These are phyloP conservation scores for Poa annua DNA, from an alignment of 176 grass and related monocot genomes.

Conservation along the genomic window DNA sequence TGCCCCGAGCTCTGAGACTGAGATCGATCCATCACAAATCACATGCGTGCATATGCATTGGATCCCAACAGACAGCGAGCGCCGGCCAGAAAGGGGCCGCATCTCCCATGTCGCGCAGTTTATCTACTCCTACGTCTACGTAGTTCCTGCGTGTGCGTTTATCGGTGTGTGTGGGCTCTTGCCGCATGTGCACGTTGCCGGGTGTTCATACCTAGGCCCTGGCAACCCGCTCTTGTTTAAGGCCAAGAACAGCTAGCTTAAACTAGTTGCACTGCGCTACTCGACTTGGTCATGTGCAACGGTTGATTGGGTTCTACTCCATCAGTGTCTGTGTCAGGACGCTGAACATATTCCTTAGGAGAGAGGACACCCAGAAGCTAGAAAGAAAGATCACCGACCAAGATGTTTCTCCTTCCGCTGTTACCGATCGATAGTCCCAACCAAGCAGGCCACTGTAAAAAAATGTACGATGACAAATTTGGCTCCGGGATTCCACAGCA, in stretches of 20 bases:
- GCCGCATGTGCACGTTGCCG: constrained; percentile 36
- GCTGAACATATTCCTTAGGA: constrained; percentile 33
- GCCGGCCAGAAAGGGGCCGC: constrained; percentile 32
- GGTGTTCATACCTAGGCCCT: constrained; percentile 28
- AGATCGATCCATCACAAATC: neutral
- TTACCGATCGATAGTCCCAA: neutral
- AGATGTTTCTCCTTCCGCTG: neutral
- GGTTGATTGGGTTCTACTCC: constrained; percentile 48
- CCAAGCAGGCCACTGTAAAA: neutral
- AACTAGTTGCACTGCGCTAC: no score
- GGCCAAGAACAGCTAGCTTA: neutral
- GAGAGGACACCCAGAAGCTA: neutral
- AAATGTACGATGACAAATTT: neutral
- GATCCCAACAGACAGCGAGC: constrained; percentile 21
- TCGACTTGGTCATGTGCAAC: constrained; percentile 46
- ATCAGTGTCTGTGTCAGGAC: constrained; percentile 39
- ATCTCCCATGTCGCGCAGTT: constrained; percentile 1
- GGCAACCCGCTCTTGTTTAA: neutral
- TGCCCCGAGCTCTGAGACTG: neutral
- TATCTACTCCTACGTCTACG: neutral
- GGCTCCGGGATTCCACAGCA: constrained; percentile 17
- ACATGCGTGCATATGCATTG: constrained; percentile 37
- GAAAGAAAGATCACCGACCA: neutral
- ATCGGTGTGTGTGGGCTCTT: constrained; percentile 13
- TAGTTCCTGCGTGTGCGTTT: neutral